Evolutionary conservation across 306 rosid species (phyloP).

Genomic region (Ochetophila trinervis): DNA sequence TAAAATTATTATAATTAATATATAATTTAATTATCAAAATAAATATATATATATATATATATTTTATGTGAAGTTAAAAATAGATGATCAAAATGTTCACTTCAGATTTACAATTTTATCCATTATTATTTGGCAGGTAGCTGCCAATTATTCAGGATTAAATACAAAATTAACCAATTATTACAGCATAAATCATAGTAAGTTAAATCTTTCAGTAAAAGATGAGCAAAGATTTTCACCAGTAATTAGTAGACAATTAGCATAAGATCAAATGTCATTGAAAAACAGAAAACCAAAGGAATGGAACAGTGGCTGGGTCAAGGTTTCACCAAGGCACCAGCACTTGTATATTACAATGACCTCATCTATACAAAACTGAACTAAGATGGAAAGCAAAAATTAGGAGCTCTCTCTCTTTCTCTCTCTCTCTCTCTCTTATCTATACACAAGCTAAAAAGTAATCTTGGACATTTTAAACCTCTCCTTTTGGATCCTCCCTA

Average conservation of each 20-base stretch:
- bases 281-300: too few species aligned
- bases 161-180: not conserved
- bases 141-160: not conserved
- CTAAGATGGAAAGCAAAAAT: conserved; percentile 19
- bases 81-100: too few species aligned
- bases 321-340: conserved; percentile 49
- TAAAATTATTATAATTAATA: too few species aligned
- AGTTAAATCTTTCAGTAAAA: too few species aligned
- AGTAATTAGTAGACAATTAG: too few species aligned
- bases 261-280: too few species aligned
- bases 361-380: conserved; percentile 65
- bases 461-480: conserved; percentile 29
- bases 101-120: too few species aligned
- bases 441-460: conserved; percentile 44
- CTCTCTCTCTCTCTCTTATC: conserved; percentile 27
- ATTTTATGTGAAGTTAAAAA: too few species aligned
- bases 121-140: too few species aligned
- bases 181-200: not conserved
- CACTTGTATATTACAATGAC: conserved; percentile 40
- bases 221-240: too few species aligned
- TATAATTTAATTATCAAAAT: too few species aligned
- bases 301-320: conserved; percentile 41
- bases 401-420: conserved; percentile 31
- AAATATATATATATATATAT: too few species aligned
- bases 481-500: conserved; percentile 17